Conservation (phyloP, 2,329 filamentous ascomycete species). For the Colletotrichum tropicale region DNA sequence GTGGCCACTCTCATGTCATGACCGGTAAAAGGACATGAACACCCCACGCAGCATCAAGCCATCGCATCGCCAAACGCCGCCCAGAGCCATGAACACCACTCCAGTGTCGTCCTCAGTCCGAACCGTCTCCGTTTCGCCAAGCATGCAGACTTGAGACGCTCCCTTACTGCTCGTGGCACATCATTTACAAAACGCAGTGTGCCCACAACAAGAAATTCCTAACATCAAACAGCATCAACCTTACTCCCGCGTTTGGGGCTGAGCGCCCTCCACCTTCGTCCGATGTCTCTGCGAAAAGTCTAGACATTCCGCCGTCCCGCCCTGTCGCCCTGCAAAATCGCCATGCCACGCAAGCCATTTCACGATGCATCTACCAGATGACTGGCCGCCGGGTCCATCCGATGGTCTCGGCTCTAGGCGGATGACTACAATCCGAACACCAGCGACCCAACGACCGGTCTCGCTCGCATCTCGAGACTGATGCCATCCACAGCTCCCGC, state of each 20-base stretch:
- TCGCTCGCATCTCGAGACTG: not conserved
- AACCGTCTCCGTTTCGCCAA: constrained; percentile 11
- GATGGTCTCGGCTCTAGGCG: not conserved
- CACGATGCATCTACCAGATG: not conserved
- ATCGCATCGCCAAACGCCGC: not conserved
- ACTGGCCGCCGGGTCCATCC: not conserved
- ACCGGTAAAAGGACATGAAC: not conserved
- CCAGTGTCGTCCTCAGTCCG: not conserved
- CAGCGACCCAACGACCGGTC: not conserved
- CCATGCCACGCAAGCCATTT: constrained; percentile 6
- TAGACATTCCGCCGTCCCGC: not conserved
- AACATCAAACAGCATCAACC: not conserved
- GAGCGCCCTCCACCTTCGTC: constrained; percentile 7
- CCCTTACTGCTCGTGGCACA: not conserved
- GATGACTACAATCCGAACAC: constrained; percentile 1
- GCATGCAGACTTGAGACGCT: not conserved
- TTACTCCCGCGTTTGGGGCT: constrained; percentile 17
- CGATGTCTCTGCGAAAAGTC: not conserved
- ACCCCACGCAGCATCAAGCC: not conserved
- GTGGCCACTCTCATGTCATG: not conserved
- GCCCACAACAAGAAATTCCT: not conserved
- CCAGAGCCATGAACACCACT: not conserved
- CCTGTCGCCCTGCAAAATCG: not conserved
- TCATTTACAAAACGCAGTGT: not conserved
- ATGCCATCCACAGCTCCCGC: not conserved